Conservation (phyloP, 1,284 basidiomycete genomes). For the Malassezia furfur region DNA sequence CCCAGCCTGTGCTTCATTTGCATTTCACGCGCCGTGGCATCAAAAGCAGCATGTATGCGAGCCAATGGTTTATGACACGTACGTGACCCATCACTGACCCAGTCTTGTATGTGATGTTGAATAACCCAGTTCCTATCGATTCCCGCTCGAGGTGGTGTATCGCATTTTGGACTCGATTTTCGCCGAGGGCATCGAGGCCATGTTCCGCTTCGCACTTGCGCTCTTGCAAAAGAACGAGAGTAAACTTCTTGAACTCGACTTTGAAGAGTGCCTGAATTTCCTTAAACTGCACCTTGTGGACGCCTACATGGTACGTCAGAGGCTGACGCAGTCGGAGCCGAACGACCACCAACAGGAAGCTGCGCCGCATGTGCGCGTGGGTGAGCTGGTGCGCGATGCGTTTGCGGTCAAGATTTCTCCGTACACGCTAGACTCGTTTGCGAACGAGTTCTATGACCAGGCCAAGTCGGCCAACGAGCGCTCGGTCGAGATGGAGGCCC, state of each 20-base stretch:
- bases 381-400: slow-evolving; percentile 40
- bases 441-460: slow-evolving; percentile 40
- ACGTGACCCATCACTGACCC: not conserved
- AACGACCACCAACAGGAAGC: not conserved
- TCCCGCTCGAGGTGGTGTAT: slow-evolving; percentile 85
- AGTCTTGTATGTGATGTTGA: not conserved
- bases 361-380: slow-evolving; percentile 16
- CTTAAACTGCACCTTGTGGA: slow-evolving; percentile 38
- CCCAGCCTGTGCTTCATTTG: slow-evolving; percentile 76
- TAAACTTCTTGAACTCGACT: slow-evolving; percentile 25
- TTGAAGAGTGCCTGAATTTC: slow-evolving; percentile 36
- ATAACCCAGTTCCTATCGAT: slow-evolving; percentile 54
- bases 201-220: slow-evolving; percentile 86
- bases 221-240: slow-evolving; percentile 82
- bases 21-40: slow-evolving; percentile 87
- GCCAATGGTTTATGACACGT: slow-evolving; percentile 88
- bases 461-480: slow-evolving; percentile 38
- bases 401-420: slow-evolving; percentile 40
- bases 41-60: slow-evolving; percentile 79
- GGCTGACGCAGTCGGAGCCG: not conserved
- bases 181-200: slow-evolving; percentile 90
- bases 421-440: slow-evolving; percentile 34
- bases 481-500: slow-evolving; percentile 37
- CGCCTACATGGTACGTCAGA: slow-evolving; percentile 19
- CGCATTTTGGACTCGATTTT: slow-evolving; percentile 89